Conservation (phyloP, 257 asterid genomes). For the Echites panduratus region DNA sequence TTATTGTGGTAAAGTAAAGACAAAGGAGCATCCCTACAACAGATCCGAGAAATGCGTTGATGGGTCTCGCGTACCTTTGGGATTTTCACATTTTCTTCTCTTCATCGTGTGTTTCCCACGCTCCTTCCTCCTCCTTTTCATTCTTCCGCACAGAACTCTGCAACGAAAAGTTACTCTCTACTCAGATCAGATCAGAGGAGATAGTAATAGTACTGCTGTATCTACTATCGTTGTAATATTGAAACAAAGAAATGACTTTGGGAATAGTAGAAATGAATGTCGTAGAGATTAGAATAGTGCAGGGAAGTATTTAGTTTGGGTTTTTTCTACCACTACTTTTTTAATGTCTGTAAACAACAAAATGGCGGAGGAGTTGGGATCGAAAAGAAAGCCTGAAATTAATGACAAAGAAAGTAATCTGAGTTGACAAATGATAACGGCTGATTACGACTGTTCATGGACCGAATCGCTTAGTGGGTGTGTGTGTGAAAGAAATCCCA, state of each 20-base stretch:
- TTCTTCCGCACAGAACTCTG: not conserved
- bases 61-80: slow-evolving; percentile 27
- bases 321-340: no score
- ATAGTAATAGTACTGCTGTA: not conserved
- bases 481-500: no score
- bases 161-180: not conserved
- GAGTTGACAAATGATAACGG: slow-evolving; percentile 12
- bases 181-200: not conserved
- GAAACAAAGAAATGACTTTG: no score
- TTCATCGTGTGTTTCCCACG: slow-evolving; percentile 11
- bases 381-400: not conserved
- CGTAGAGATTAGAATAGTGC: no score
- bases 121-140: not conserved
- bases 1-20: slow-evolving; percentile 15
- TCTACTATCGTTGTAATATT: no score
- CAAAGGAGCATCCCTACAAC: slow-evolving; percentile 36
- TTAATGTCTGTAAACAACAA: no score
- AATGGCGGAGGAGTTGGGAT: not conserved
- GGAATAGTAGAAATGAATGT: no score
- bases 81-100: not conserved
- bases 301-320: no score
- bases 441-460: slow-evolving; percentile 21
- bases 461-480: no score
- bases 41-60: slow-evolving; percentile 84
- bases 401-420: not conserved